Evolutionary conservation across 345 rosid genomes (phyloP).

Genomic region (Hibiscus tridactylites): DNA sequence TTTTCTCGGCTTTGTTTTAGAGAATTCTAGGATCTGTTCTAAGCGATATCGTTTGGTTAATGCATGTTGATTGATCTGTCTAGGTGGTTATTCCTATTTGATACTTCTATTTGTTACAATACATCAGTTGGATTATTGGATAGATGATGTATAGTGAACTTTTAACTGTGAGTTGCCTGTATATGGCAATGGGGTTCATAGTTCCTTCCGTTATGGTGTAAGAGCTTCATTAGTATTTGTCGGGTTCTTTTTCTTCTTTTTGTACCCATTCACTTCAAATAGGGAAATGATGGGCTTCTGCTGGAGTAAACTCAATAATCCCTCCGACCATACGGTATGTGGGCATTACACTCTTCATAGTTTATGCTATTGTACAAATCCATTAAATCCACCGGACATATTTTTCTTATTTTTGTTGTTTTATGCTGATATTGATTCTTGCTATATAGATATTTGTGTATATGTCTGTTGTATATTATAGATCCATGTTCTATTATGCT

Average conservation of each 20-base stretch:
- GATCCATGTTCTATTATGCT: slow-evolving; percentile 8
- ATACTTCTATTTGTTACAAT: slow-evolving; percentile 14
- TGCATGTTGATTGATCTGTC: slow-evolving; percentile 6
- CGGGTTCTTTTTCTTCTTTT: slow-evolving; percentile 26
- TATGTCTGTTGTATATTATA: background rate
- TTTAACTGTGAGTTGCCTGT: slow-evolving; percentile 14
- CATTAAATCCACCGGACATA: slow-evolving; percentile 37
- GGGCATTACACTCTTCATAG: slow-evolving; percentile 60
- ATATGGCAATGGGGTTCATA: slow-evolving; percentile 14
- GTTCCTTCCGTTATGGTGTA: slow-evolving; percentile 24
- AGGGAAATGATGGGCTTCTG: slow-evolving; percentile 99
- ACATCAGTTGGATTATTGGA: background rate
- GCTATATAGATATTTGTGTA: slow-evolving; percentile 7
- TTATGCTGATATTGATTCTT: slow-evolving; percentile 26
- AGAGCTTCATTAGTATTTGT: slow-evolving; percentile 44
- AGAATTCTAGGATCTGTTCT: slow-evolving; percentile 1
- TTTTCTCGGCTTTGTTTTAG: background rate
- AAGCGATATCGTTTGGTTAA: background rate
- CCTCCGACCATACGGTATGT: slow-evolving; percentile 98
- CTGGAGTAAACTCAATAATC: slow-evolving; percentile 91
- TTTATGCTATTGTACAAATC: slow-evolving; percentile 39
- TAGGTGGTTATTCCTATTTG: slow-evolving; percentile 11
- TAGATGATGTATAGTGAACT: slow-evolving; percentile 4
- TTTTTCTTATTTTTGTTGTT: slow-evolving; percentile 25
- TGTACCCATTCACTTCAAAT: slow-evolving; percentile 80